Evolutionary conservation across 2,329 filamentous ascomycete genomes (phyloP), one percentile per base, ranked within the genome.

Genomic region (Rhynchosporium agropyri): DNA sequence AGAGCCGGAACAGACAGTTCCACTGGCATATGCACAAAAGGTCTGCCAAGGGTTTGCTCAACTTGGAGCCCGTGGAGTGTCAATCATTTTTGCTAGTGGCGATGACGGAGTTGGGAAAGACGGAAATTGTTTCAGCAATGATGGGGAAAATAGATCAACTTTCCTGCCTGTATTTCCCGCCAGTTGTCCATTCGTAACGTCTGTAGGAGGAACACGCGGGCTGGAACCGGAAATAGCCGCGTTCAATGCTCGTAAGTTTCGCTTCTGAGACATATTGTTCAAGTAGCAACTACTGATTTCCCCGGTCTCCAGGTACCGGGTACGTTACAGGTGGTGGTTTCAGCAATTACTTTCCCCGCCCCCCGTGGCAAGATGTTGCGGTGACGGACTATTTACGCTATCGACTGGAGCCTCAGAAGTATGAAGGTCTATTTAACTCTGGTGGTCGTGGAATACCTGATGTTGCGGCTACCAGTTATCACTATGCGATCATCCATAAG

Each of bases 391-490:
- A 20, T 20, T 20, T 20, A 20, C 20, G 20, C 1, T 20, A 20
- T 20, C 20, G 20, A 20, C 20, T 20, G 20, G 20, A 20, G 20
- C 20, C 20, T 20, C 20, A 20, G 20, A 20, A 20, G 20, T 43
- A 10, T 10, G 5, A 28, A 28, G 45, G 15, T 28, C 45, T 48
- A 9, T 48, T 26, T 12, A 48, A 48, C 10, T 15, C 5, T 15
- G 63, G 58, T 36, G 82, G 80, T 43, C 77, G 83, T 4, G 82
- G 77, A 1, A 77, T 79, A 26, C 83, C 83, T 0, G 83, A 85
- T 67, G 75, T 85, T 29, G 77, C 80, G 3, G 81, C 79, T 3
- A 79, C 90, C 28, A 82, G 87, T 1, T 83, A 83, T 7, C 83
- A 85, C 65, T 89, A 87, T 61, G 65, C 73, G 6, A 67, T 71